Evolutionary conservation across 345 rosid genomes (phyloP), one percentile per base, ranked within the genome.

Genomic region (Cardamine chenopodiifolia): DNA sequence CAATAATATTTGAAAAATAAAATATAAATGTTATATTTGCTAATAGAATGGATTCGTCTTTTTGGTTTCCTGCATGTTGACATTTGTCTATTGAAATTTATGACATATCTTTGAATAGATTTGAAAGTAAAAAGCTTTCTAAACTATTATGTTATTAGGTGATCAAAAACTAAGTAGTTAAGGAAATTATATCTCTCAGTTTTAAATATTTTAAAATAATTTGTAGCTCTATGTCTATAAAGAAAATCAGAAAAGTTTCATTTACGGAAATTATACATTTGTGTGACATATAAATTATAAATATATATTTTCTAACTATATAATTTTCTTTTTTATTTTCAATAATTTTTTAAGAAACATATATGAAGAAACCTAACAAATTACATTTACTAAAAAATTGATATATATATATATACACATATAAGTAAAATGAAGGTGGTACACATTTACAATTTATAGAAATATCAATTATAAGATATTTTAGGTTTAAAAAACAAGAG

Each of bases 31-130:
- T 54, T 7, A 6, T 26, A 28, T 25, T 17, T 68, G 12, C 31
- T 28, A 7, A 39, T 39, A 55, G 15, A 42, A 17, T 66, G 61
- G 52, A 35, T 57, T 74, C 15, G 40, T 52, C 32, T 57, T 47
- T 48, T 14, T 32, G 45, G 55, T 58, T 66, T 58, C 19, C 34
- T 23, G 66, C 53, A 66, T 74, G 78, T 34, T 6, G 40, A 57
- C 66, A 57, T 57, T 44, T 74, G 53, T 50, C 69, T 18, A 37
- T 18, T 2, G 4, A 37, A 5, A 19, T 39, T 39, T 62, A 62
- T 62, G 17, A 32, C 59, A 59, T 22, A 71, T 59, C 58, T 47
- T 22, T 34, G 68, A 49, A 61, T 18, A 49, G 7, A 22, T 32
- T 57, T 7, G 4, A 29, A 57, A 10, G 8, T 4, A 6, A 58